Evolutionary conservation across 208 protist genomes (phyloP).

Genomic region (Angomonas ambiguus): DNA sequence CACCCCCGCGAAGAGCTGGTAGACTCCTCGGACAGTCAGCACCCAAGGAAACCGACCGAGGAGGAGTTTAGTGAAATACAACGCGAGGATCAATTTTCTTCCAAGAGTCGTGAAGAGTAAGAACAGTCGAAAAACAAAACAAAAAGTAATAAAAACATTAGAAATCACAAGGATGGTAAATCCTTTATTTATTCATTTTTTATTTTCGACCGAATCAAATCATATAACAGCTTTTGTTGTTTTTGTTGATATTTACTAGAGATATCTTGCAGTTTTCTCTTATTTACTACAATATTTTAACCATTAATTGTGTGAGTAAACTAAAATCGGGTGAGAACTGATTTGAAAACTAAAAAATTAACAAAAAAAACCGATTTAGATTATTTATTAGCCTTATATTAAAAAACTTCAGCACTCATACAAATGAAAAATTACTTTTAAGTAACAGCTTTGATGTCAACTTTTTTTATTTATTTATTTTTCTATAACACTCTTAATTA

Average conservation of each 20-base stretch:
- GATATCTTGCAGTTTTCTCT: neutral
- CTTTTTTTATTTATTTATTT: conserved; percentile 12
- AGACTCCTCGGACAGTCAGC: too few species aligned
- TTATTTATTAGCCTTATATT: too few species aligned
- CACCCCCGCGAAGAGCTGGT: too few species aligned
- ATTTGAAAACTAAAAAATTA: too few species aligned
- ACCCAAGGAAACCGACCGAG: neutral
- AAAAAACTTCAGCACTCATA: too few species aligned
- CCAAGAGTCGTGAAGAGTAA: neutral
- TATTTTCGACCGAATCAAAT: neutral
- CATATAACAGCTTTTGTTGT: neutral
- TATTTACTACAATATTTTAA: too few species aligned
- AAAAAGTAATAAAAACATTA: neutral
- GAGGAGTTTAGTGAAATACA: neutral
- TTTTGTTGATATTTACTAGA: neutral
- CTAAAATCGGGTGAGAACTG: too few species aligned
- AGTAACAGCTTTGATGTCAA: neutral
- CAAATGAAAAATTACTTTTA: too few species aligned
- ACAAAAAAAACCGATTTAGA: too few species aligned
- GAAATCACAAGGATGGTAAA: too few species aligned
- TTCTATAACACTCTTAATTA: conserved; percentile 4
- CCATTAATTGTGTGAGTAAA: too few species aligned
- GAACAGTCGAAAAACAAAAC: neutral
- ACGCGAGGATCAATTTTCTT: neutral
- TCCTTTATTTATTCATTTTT: neutral